Evolutionary conservation across 352 stramenopile species (phyloP), one percentile per base, ranked within the genome.

Genomic region (Globisporangium parvum): DNA sequence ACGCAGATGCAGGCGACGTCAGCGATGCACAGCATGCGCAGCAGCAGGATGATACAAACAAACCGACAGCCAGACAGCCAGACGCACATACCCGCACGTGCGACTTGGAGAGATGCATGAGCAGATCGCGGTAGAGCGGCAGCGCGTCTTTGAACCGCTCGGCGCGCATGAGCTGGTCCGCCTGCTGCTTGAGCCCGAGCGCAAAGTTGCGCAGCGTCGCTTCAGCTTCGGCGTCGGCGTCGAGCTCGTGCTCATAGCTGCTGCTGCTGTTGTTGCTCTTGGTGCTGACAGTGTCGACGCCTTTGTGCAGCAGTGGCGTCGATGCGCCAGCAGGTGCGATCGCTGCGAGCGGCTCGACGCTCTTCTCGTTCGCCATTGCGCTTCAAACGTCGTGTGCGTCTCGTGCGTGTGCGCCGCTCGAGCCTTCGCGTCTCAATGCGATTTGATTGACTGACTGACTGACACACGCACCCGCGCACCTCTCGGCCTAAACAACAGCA

Each of bases 101-200:
- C 2, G 77, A 88, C 55, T 69, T 73, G 49, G 77, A 86, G 24
- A 90, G 64, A 42, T 87, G 73, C 73, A 86, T 80, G 53, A 90
- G 73, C 47, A 88, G 67, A 47, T 87, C 80, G 21, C 75, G 73
- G 57, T 90, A 90, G 42, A 87, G 55, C 15, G 64, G 69, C 46
- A 87, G 68, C 46, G 77, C 80, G 56, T 81, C 65, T 33, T 80
- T 67, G 48, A 76, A 69, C 28, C 74, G 66, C 58, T 82, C 66
- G 28, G 55, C 49, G 14, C 73, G 61, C 67, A 91, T 73, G 57
- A 86, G 66, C 51, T 85, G 66, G 73, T 91, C 75, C 31, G 76
- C 74, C 48, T 84, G 69, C 40, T 73, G 72, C 71, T 90, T 88
- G 58, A 87, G 72, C n/a, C 59, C 69, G 37, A 77, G 42, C 46